phyloP scores from a whole-genome alignment of 1,139 yeast species.

The Scheffersomyces segobiensis region DNA sequence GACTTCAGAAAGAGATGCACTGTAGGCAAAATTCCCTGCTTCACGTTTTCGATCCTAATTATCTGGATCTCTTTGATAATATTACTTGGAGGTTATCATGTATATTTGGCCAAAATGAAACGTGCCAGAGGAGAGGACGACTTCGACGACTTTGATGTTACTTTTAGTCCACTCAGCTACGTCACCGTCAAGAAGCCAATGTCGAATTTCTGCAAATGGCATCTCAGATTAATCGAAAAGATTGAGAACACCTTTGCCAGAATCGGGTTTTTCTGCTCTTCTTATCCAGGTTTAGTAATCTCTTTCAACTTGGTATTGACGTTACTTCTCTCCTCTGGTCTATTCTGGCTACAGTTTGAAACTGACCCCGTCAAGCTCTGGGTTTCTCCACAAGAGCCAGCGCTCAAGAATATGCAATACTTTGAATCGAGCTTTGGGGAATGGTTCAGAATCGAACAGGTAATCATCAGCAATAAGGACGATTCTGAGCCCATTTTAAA shows the following conservation, averaged over 20 bases:
- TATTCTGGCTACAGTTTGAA: slow-evolving; percentile 59
- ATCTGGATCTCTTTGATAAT: slow-evolving; percentile 44
- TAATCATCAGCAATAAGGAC: slow-evolving; percentile 70
- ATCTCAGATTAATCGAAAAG: slow-evolving; percentile 11
- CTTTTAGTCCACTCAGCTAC: slow-evolving; percentile 2
- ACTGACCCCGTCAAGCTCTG: slow-evolving; percentile 80
- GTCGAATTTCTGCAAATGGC: not conserved
- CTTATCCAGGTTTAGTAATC: slow-evolving; percentile 58
- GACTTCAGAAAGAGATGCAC: slow-evolving; percentile 43
- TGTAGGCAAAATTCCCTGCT: slow-evolving; percentile 69
- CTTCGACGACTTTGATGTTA: slow-evolving; percentile 18
- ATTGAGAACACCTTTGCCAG: slow-evolving; percentile 38
- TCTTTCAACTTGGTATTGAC: slow-evolving; percentile 44
- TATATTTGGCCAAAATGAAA: slow-evolving; percentile 26
- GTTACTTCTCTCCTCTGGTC: slow-evolving; percentile 52
- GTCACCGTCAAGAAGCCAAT: slow-evolving; percentile 1
- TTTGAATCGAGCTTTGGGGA: slow-evolving; percentile 88
- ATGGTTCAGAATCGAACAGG: slow-evolving; percentile 85
- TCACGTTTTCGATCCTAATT: slow-evolving; percentile 61
- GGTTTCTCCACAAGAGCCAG: slow-evolving; percentile 84
- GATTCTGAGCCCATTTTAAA: slow-evolving; percentile 55
- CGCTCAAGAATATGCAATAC: slow-evolving; percentile 63
- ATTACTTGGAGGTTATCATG: slow-evolving; percentile 40
- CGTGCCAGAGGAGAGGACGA: slow-evolving; percentile 1
- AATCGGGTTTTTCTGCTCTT: slow-evolving; percentile 57